Evolutionary conservation across 192 early-diverging fungal species (phyloP), one percentile per base, ranked within the genome.

Genomic region (Coemansia sp.): DNA sequence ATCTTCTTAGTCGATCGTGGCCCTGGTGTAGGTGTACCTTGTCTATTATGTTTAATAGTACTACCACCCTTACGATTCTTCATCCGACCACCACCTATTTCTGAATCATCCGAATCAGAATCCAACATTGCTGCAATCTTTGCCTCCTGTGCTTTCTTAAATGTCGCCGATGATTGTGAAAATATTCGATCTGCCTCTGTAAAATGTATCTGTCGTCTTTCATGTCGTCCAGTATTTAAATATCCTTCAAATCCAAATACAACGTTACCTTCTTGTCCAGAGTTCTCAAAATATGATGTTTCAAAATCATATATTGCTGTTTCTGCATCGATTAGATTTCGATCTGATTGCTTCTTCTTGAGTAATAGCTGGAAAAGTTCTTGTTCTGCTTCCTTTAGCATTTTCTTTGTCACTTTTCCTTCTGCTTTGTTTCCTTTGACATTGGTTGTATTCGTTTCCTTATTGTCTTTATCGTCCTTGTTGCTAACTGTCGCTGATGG

Each of bases 241-340:
- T 96, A 96, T 0, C 90, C 91, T 10, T 94, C 93, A 59, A 94
- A 96, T 1, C 94, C 94, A 34, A 86, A 81, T 44, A 95, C 89
- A 59, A 96, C 89, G 65, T 96, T 96, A 27, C 94, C 94, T 22
- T 88, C 85, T 5, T 85, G 83, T 5, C 85, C 86, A 0, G 93
- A 94, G 56, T 90, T 92, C 75, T 96, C 94, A 28, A 96, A 80
- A 67, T 96, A 96, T 8, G 90, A 89, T 1, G 89, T 89, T 68
- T 96, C 94, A 72, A 92, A 91, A 22, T 84, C 78, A 74, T 92
- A 96, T 38, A 96, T 94, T 22, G 85, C 83, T 18, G 85, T 78
- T 65, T 96, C 94, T 0, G 94, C 76, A 27, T 85, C 89, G 32
- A 70, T 67, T 62, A 95, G 73, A 51, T 83, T 88, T 25, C 83